A percentile compares a stretch with the other conserved stretches of the same genome.
Evolutionary conservation across 371 early-diverging fungal species (phyloP).

Genomic region (Lichtheimia ramosa): DNA sequence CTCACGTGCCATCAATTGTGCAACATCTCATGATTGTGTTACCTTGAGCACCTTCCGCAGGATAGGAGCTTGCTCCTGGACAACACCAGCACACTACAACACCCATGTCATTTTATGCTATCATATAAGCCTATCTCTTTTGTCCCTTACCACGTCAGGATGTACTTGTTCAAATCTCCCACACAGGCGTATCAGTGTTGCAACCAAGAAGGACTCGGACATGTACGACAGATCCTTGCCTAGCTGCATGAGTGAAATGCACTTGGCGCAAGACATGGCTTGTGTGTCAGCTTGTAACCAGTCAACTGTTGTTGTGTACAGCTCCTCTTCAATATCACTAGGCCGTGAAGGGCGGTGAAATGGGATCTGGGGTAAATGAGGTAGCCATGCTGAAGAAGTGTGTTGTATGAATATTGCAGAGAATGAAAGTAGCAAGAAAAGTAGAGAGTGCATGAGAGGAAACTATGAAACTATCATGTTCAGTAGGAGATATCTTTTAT

Average conservation of each 20-base stretch:
- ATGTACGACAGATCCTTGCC: slow-evolving; percentile 35
- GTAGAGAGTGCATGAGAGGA: slow-evolving; percentile 1
- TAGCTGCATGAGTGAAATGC: slow-evolving; percentile 36
- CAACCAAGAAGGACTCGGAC: slow-evolving; percentile 31
- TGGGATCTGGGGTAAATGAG: slow-evolving; percentile 8
- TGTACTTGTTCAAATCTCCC: slow-evolving; percentile 32
- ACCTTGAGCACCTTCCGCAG: slow-evolving; percentile 42
- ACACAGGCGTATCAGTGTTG: slow-evolving; percentile 32
- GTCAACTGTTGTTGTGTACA: slow-evolving; percentile 15
- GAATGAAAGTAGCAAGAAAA: slow-evolving; percentile 7
- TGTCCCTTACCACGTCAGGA: slow-evolving; percentile 35
- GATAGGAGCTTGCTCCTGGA: slow-evolving; percentile 49
- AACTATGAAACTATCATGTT: neutral
- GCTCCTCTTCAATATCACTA: slow-evolving; percentile 8
- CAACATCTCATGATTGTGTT: neutral
- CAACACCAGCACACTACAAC: slow-evolving; percentile 45
- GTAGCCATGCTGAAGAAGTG: neutral
- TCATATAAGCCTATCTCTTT: neutral
- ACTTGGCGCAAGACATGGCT: slow-evolving; percentile 30
- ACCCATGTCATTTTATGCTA: neutral
- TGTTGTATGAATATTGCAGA: neutral
- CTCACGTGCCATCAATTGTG: too few species aligned
- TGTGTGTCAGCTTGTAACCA: slow-evolving; percentile 23
- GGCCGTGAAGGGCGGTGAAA: neutral
- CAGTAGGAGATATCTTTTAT: too few species aligned